Percentiles rank a stretch among this genome's conserved stretches.
These are phyloP conservation scores for Priceomyces carsonii DNA, from an alignment of 805 yeast species.

Conservation along the genomic window DNA sequence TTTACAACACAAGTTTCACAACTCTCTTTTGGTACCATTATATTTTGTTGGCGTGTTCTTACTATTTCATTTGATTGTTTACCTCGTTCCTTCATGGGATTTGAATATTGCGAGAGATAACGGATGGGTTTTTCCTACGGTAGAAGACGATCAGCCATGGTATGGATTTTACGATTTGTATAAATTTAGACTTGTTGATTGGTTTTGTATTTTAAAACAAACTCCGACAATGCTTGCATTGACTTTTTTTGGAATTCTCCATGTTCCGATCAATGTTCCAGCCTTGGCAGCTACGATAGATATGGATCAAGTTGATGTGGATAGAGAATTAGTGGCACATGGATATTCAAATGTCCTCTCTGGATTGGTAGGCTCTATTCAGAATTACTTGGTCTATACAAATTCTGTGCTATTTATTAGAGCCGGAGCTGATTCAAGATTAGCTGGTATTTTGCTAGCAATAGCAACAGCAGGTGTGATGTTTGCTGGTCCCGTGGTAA, in stretches of 20 bases:
- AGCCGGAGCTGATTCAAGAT: conserved; percentile 89
- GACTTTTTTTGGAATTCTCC: conserved; percentile 92
- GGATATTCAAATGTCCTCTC: conserved; percentile 87
- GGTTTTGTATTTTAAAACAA: conserved; percentile 66
- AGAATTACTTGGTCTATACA: conserved; percentile 92
- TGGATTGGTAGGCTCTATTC: conserved; percentile 85
- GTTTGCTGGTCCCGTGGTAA: conserved; percentile 88
- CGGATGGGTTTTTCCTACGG: conserved; percentile 86
- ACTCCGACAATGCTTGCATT: conserved; percentile 93
- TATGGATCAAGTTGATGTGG: conserved; percentile 85
- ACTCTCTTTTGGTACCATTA: conserved; percentile 77
- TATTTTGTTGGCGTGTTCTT: conserved; percentile 74
- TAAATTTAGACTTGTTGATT: conserved; percentile 69
- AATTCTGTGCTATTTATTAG: conserved; percentile 88
- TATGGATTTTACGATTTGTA: conserved; percentile 77
- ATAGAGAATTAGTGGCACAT: conserved; percentile 91
- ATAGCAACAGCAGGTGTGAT: conserved; percentile 76
- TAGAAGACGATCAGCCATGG: conserved; percentile 78
- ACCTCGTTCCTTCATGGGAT: conserved; percentile 64
- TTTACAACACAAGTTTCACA: conserved; percentile 54
- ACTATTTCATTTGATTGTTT: conserved; percentile 67
- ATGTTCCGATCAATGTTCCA: conserved; percentile 97
- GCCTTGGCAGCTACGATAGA: conserved; percentile 91
- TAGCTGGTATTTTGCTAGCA: conserved; percentile 90
- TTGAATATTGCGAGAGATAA: conserved; percentile 59